Evolutionary conservation across 768 basidiomycete species (phyloP).

Genomic region (Coprinellus aureogranulatus): DNA sequence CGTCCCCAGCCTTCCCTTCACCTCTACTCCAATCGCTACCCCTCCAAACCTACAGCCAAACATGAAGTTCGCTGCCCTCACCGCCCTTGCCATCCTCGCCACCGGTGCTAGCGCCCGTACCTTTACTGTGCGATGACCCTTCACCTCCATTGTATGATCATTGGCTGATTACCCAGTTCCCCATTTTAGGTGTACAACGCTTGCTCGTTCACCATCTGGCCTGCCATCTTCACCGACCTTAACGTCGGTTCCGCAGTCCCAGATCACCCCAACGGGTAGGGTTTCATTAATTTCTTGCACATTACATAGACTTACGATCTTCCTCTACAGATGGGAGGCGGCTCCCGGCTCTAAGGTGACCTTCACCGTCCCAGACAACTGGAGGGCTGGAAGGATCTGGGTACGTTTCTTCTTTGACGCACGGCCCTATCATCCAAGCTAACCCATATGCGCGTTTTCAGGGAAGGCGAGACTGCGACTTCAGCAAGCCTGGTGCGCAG

Average conservation of each 20-base stretch:
- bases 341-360: constrained; percentile 33
- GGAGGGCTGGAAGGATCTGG: constrained; percentile 62
- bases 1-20: too few relatives aligned
- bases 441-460: constrained; percentile 21
- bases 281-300: constrained; percentile 11
- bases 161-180: not conserved
- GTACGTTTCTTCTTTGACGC: constrained; percentile 16
- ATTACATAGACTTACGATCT: not conserved
- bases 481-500: constrained; percentile 45
- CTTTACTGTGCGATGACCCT: constrained; percentile 40
- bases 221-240: constrained; percentile 56
- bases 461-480: constrained; percentile 61
- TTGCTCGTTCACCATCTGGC: constrained; percentile 64
- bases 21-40: too few relatives aligned
- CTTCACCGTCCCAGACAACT: constrained; percentile 58
- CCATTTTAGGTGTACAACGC: constrained; percentile 46
- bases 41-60: not conserved
- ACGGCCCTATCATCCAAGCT: not conserved
- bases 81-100: constrained; percentile 2
- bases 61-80: constrained; percentile 10
- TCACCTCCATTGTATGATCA: not conserved
- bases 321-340: constrained; percentile 38
- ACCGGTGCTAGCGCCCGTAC: constrained; percentile 26
- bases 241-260: constrained; percentile 48
- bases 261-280: constrained; percentile 43